A percentile compares a stretch with the other conserved stretches of the same genome.
phyloP scores from a whole-genome alignment of 106 monocot genomes.

The Platanthera zijinensis region DNA sequence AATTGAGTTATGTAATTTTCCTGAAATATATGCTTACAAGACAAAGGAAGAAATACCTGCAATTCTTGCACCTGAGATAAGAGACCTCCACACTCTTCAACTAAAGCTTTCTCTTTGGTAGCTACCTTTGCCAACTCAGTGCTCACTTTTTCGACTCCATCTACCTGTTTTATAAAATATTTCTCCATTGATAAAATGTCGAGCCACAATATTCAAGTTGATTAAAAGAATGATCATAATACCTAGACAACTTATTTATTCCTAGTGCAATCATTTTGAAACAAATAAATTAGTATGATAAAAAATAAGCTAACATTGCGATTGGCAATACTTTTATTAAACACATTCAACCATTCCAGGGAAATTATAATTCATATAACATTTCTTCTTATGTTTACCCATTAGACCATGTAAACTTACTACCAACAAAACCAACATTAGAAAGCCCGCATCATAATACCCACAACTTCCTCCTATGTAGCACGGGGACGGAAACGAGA shows the following conservation, averaged over 20 bases:
- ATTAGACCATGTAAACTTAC: too few species aligned
- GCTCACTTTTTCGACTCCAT: constrained; percentile 29
- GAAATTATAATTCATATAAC: too few species aligned
- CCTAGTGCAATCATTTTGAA: neutral
- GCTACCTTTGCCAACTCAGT: constrained; percentile 44
- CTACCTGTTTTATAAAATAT: constrained; percentile 28
- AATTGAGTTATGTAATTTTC: neutral
- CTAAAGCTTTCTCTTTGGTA: constrained; percentile 34
- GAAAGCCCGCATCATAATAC: too few species aligned
- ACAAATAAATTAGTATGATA: neutral
- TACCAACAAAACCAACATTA: too few species aligned
- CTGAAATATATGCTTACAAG: neutral
- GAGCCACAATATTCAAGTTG: neutral
- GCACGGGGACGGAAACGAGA: too few species aligned
- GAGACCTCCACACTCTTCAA: constrained; percentile 65
- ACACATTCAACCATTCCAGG: too few species aligned
- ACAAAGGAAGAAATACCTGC: constrained; percentile 3
- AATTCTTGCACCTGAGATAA: constrained; percentile 39
- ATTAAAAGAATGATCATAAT: neutral
- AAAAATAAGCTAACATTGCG: too few species aligned
- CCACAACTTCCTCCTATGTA: too few species aligned
- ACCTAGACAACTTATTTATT: neutral
- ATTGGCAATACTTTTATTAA: too few species aligned
- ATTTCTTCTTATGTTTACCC: too few species aligned
- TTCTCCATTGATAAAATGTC: neutral